These are phyloP conservation scores for Juglanconis sp. DNA, from an alignment of 2,329 filamentous ascomycete species.

Conservation along the genomic window DNA sequence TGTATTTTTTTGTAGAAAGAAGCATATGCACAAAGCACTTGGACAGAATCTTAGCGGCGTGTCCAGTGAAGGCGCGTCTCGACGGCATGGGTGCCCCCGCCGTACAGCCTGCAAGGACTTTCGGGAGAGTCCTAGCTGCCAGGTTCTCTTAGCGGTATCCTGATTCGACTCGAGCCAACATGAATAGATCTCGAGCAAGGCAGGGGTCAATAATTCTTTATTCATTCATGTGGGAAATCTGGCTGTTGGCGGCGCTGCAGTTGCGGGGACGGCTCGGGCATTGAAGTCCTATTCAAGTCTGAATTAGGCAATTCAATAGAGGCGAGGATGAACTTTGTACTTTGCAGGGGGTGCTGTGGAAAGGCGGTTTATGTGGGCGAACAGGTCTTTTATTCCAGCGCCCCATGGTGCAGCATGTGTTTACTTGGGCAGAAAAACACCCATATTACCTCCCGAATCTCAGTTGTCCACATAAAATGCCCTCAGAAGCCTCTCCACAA, in stretches of 20 bases:
- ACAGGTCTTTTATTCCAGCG: too few relatives aligned
- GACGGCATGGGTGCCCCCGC: not conserved
- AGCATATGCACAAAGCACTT: not conserved
- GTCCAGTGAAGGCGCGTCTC: not conserved
- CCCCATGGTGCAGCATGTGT: too few relatives aligned
- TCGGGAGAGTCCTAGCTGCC: too few relatives aligned
- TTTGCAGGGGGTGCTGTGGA: too few relatives aligned
- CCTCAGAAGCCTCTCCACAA: slow-evolving; percentile 21
- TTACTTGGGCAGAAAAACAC: too few relatives aligned
- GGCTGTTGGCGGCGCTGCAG: too few relatives aligned
- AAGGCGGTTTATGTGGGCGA: too few relatives aligned
- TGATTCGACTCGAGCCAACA: not conserved
- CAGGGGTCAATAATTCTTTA: not conserved
- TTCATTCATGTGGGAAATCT: not conserved
- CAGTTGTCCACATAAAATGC: slow-evolving; percentile 15
- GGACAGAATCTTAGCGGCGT: not conserved
- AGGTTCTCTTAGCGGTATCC: not conserved
- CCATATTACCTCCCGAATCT: not conserved
- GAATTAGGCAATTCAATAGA: not conserved
- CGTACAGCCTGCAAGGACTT: too few relatives aligned
- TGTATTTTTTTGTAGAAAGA: not conserved
- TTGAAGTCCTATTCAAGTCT: slow-evolving; percentile 9
- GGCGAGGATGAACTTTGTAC: not conserved
- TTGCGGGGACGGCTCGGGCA: not conserved
- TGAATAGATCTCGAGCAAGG: not conserved